Evolutionary conservation across 768 basidiomycete genomes (phyloP), one percentile per base, ranked within the genome.

Genomic region (Hericium coralloides): DNA sequence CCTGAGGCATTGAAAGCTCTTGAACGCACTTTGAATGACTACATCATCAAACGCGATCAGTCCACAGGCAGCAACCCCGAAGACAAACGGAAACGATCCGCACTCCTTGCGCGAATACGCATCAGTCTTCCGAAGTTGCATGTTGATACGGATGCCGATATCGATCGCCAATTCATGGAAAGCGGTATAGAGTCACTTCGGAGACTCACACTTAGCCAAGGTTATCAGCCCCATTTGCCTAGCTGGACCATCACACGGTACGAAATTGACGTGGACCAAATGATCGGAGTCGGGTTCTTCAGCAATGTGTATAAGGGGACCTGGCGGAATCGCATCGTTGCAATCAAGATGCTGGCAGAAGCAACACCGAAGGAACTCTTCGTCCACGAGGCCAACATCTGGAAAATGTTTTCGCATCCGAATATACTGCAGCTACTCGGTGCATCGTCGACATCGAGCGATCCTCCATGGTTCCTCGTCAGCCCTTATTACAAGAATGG

Each of bases 201-300:
- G 56, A 73, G 86, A 59, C 70, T 90, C 73, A 84, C 82, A 60
- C 67, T 65, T 23, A 57, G 58, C 41, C 48, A 60, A 23, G 60
- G 9, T 3, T 14, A 65, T 55, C 52, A 65, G 36, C 55, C 62
- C 3, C 14, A 41, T 18, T 63, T 89, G 31, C 88, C 88, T 0
- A 78, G 74, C 60, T 90, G 88, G 88, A 88, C 88, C 3, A 89
- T 90, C 62, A 90, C 88, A 49, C 81, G 81, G 53, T 89, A 86
- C 63, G 92, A 94, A 69, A 79, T 92, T 31, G 84, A 85, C 55
- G 78, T 81, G 2, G 84, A 84, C 38, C 71, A 75, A 55, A 79
- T 81, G 66, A 83, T 93, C 57, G 85, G 89, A 2, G 64, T 81
- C 18, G 89, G 90, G 0, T 84, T 80, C n/a, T n/a, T n/a, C n/a